Base-by-base conservation (phyloP, 208 protist genomes). In the Leptomonas seymouri region DNA sequence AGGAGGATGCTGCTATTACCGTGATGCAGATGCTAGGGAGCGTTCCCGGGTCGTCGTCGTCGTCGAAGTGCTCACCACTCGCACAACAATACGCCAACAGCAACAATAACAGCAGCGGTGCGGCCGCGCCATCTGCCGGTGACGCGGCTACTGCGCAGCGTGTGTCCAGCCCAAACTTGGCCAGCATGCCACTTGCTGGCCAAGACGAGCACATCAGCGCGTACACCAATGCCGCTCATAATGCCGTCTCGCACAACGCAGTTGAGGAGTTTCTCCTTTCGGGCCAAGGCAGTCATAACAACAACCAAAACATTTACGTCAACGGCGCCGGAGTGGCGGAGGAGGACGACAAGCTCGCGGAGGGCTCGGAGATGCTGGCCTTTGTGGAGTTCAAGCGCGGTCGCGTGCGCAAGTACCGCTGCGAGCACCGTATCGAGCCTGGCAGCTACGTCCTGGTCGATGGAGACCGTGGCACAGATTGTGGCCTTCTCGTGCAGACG, bases 361-460 rank as follows among this genome's bases (percentile, higher is more conserved):
- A 67, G 23, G 56, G 71, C 27, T 74, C 46, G 12, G 36, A 74
- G 39, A 81, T 87, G 64, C 78, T 92, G 42, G 90, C 90, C 34
- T 91, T 90, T 84, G 90, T 95, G 12, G 86, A 95, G 78, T 95
- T 95, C 76, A 95, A 95, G 79, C 84, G 90, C 23, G 67, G 78
- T 48, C 85, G 86, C 34, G 68, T 93, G 11, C 85, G 87, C 63
- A 93, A 93, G 83, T 92, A 93, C 68, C 78, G 75, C 46, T 89
- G 81, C 49, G 72, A 82, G 16, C 69, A 80, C 54, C 71, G 63
- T 44, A 83, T 90, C 57, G 71, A 79, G 48, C 89, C 89, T 3
- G 91, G 91, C 48, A 81, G 65, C 63, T 93, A 94, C 75, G 91
- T 97, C 21, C 69, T 97, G 42, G 91, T 97, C 36, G 90, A 96